Percentiles rank a stretch among this genome's conserved stretches.
Conservation (phyloP, 2,329 filamentous ascomycete species). For the Phialophora macrospora region DNA sequence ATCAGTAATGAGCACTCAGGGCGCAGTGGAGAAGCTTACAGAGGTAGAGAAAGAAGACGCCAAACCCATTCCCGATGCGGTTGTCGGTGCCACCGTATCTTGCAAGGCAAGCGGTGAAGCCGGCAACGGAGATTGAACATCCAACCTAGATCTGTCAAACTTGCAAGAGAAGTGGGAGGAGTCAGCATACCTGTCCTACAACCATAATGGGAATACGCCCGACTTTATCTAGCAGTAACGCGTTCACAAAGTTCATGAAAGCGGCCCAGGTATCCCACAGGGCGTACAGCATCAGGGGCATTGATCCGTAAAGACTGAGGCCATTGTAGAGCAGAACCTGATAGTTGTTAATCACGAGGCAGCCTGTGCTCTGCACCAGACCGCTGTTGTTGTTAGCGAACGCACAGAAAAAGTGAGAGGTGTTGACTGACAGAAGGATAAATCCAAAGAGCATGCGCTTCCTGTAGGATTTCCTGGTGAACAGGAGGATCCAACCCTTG, state of each 20-base stretch:
- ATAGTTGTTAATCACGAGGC: slow-evolving; percentile 52
- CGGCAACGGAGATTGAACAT: slow-evolving; percentile 45
- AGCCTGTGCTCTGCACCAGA: slow-evolving; percentile 24
- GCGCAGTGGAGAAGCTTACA: slow-evolving; percentile 42
- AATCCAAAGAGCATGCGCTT: slow-evolving; percentile 34
- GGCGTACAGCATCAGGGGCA: slow-evolving; percentile 52
- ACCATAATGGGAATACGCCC: slow-evolving; percentile 30
- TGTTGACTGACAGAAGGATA: slow-evolving; percentile 39
- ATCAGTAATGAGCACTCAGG: not conserved
- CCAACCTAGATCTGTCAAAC: slow-evolving; percentile 42
- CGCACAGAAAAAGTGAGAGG: slow-evolving; percentile 34
- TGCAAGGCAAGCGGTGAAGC: slow-evolving; percentile 46
- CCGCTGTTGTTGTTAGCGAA: slow-evolving; percentile 17
- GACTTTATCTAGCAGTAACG: slow-evolving; percentile 27
- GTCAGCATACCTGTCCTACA: slow-evolving; percentile 32
- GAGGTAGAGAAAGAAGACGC: slow-evolving; percentile 49
- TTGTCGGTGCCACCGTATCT: slow-evolving; percentile 45
- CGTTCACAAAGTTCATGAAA: slow-evolving; percentile 27
- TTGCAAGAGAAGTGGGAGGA: not conserved
- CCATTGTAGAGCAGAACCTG: slow-evolving; percentile 52
- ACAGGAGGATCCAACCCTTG: slow-evolving; percentile 29
- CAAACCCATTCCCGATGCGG: slow-evolving; percentile 44
- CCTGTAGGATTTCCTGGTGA: slow-evolving; percentile 29
- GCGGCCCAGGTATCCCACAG: slow-evolving; percentile 43
- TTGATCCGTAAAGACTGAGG: slow-evolving; percentile 48